These are phyloP conservation scores for Aureobasidium lini DNA, from an alignment of 2,329 filamentous ascomycete genomes.

Conservation along the genomic window DNA sequence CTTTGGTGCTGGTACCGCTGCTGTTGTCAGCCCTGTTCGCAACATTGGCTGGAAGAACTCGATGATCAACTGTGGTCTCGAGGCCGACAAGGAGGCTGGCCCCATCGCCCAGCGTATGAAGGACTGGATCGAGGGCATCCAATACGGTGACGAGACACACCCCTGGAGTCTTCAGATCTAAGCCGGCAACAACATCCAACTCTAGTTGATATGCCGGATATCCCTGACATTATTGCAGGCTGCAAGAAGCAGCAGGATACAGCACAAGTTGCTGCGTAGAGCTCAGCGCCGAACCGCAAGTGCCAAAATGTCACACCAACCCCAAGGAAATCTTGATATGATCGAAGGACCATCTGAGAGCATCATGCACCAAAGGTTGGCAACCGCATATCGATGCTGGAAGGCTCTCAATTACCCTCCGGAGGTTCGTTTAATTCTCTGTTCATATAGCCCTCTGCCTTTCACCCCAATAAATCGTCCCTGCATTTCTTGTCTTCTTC, in stretches of 20 bases:
- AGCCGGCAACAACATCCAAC: neutral
- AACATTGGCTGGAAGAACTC: slow-evolving; percentile 83
- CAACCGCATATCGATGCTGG: neutral
- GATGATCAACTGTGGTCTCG: slow-evolving; percentile 74
- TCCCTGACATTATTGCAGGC: neutral
- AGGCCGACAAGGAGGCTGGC: slow-evolving; percentile 75
- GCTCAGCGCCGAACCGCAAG: too few species aligned
- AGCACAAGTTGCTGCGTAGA: neutral
- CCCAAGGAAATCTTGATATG: too few species aligned
- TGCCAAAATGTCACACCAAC: too few species aligned
- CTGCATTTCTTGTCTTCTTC: neutral
- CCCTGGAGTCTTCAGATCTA: slow-evolving; percentile 62
- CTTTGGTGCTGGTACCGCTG: slow-evolving; percentile 89
- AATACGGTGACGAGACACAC: slow-evolving; percentile 90
- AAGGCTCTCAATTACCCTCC: neutral
- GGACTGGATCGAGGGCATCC: slow-evolving; percentile 90
- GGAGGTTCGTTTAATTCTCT: neutral
- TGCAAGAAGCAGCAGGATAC: neutral
- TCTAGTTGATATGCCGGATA: neutral
- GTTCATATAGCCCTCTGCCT: neutral
- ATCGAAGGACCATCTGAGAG: too few species aligned
- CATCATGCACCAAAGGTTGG: neutral
- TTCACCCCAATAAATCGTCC: neutral
- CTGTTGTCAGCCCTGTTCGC: slow-evolving; percentile 84
- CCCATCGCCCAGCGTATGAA: slow-evolving; percentile 82